Evolutionary conservation across 306 rosid genomes (phyloP).

Genomic region (Hippophae tibetana): DNA sequence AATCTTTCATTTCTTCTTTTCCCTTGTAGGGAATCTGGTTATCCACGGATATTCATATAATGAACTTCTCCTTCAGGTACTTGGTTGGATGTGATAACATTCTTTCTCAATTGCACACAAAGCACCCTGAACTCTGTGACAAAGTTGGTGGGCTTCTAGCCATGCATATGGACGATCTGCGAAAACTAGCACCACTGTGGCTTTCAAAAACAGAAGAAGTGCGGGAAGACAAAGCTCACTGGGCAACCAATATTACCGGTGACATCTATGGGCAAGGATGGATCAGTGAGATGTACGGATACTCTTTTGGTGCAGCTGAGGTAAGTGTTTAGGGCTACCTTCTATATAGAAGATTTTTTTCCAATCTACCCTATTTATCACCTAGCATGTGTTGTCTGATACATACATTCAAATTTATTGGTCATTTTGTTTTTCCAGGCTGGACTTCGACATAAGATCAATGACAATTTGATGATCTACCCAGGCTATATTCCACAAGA

Average conservation of each 20-base stretch:
- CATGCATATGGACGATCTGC: conserved; percentile 86
- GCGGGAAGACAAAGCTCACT: conserved; percentile 82
- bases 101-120: conserved; percentile 79
- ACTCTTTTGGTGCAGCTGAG: conserved; percentile 97
- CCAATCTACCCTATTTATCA: conserved; percentile 1
- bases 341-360: not conserved
- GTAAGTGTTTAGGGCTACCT: conserved; percentile 32
- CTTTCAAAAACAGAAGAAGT: conserved; percentile 98
- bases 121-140: conserved; percentile 85
- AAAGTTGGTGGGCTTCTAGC: conserved; percentile 97
- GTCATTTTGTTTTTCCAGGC: conserved; percentile 41
- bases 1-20: conserved; percentile 9
- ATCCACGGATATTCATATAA: conserved; percentile 7
- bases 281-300: conserved; percentile 99
- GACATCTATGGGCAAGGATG: conserved; percentile 86
- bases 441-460: conserved; percentile 92
- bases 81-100: conserved; percentile 83
- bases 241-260: conserved; percentile 89
- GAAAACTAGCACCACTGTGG: conserved; percentile 92
- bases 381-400: conserved; percentile 7
- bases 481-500: conserved; percentile 78
- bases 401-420: conserved; percentile 7
- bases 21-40: conserved; percentile 19
- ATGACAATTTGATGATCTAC: conserved; percentile 92
- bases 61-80: conserved; percentile 44